These are phyloP conservation scores for Arabis alpina DNA, from an alignment of 345 rosid species.

Conservation along the genomic window DNA sequence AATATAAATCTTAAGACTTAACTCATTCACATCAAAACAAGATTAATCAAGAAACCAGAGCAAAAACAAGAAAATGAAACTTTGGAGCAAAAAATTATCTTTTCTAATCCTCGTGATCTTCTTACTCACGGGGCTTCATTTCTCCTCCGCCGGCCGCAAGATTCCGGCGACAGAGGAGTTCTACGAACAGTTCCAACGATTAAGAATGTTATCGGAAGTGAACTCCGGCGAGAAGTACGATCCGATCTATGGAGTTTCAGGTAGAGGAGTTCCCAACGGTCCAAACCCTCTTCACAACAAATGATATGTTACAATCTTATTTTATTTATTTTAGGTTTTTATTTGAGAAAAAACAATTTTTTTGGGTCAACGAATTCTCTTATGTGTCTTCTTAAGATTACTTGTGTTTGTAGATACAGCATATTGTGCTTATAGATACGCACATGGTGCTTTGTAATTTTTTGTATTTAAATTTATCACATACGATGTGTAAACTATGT, in stretches of 20 bases:
- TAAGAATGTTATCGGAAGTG: conserved; percentile 6
- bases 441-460: no score
- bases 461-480: no score
- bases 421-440: not conserved
- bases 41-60: conserved; percentile 20
- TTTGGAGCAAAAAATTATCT: conserved; percentile 23
- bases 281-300: conserved; percentile 44
- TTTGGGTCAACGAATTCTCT: not conserved
- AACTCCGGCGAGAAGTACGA: conserved; percentile 20
- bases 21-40: conserved; percentile 22
- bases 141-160: conserved; percentile 25
- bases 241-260: conserved; percentile 32
- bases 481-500: no score
- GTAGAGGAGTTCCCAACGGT: conserved; percentile 31
- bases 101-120: conserved; percentile 26
- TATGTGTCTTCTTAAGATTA: not conserved
- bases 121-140: conserved; percentile 2
- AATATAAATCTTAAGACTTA: conserved; percentile 26
- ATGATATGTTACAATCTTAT: conserved; percentile 16
- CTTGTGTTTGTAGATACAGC: conserved; percentile 10
- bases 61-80: conserved; percentile 16
- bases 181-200: conserved; percentile 16
- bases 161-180: conserved; percentile 17
- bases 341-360: not conserved
- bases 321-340: not conserved